A percentile compares a stretch with the other conserved stretches of the same genome.
Conservation (phyloP, 768 basidiomycete species). For the Trametes maxima region DNA sequence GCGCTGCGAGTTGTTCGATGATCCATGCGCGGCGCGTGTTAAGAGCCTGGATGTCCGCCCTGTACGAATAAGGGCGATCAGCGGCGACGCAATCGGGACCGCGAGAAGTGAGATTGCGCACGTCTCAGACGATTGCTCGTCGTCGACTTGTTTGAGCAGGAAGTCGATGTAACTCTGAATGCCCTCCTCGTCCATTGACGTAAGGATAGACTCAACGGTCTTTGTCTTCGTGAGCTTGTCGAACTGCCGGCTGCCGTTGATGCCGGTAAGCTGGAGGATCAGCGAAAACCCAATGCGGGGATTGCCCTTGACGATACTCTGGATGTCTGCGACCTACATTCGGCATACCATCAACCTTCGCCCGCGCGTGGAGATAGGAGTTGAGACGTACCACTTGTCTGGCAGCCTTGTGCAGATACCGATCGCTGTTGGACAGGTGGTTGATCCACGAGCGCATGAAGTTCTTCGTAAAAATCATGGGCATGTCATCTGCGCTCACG, state of each 20-base stretch:
- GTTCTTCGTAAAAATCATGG: conserved; percentile 90
- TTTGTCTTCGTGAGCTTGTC: conserved; percentile 92
- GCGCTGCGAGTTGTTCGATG: conserved; percentile 77
- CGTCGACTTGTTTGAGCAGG: conserved; percentile 65
- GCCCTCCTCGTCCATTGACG: conserved; percentile 70
- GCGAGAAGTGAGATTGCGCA: conserved; percentile 13
- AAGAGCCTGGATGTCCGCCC: conserved; percentile 47
- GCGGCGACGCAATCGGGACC: conserved; percentile 13
- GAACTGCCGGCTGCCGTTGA: conserved; percentile 84
- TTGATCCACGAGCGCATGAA: conserved; percentile 98
- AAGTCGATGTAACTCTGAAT: conserved; percentile 77
- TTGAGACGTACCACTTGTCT: conserved; percentile 66
- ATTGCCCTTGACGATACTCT: conserved; percentile 70
- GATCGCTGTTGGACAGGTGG: conserved; percentile 85
- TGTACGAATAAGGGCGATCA: conserved; percentile 29
- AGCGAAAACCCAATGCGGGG: conserved; percentile 83
- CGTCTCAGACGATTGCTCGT: conserved; percentile 30
- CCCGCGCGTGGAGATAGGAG: neutral
- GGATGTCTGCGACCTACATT: conserved; percentile 71
- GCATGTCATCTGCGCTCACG: conserved; percentile 64
- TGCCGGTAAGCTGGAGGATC: conserved; percentile 81
- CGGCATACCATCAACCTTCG: conserved; percentile 4
- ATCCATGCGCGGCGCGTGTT: conserved; percentile 77
- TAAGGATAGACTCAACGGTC: conserved; percentile 83
- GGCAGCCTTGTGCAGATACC: conserved; percentile 89